Evolutionary conservation across 2,329 filamentous ascomycete species (phyloP).

Genomic region (Neonectria hederae): DNA sequence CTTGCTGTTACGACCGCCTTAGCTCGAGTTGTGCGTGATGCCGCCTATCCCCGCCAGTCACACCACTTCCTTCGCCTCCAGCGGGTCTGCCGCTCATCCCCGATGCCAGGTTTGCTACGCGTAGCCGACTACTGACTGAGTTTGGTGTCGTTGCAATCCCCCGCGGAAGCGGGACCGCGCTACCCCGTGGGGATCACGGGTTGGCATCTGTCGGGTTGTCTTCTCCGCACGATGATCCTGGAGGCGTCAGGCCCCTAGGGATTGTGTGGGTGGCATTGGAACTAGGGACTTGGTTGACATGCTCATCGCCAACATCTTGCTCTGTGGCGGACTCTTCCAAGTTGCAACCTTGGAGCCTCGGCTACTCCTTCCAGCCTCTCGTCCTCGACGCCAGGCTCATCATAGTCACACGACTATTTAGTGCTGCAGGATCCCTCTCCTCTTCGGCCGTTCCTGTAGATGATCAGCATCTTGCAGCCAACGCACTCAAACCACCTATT

Average conservation of each 20-base stretch:
- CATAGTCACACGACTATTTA: slow-evolving; percentile 17
- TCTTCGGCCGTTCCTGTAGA: slow-evolving; percentile 15
- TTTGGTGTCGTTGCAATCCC: background rate
- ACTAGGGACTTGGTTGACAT: background rate
- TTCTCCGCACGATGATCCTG: slow-evolving; percentile 9
- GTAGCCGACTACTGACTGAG: background rate
- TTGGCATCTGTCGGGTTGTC: background rate
- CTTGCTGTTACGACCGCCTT: background rate
- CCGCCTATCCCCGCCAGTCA: slow-evolving; percentile 17
- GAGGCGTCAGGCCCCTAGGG: background rate
- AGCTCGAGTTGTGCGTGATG: background rate
- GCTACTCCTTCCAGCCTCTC: background rate
- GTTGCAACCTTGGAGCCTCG: background rate
- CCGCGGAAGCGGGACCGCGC: background rate
- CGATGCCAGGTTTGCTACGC: background rate
- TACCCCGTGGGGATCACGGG: slow-evolving; percentile 18
- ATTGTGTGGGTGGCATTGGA: background rate
- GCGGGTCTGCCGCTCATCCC: slow-evolving; percentile 24
- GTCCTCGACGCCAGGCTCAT: background rate
- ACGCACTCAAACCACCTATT: background rate
- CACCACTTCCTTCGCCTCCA: background rate
- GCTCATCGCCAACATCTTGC: background rate
- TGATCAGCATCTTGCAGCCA: slow-evolving; percentile 9
- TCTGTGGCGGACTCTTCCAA: background rate
- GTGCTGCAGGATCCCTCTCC: slow-evolving; percentile 13